phyloP scores from a whole-genome alignment of 768 basidiomycete species.

The Xerocomus potaroensis region DNA sequence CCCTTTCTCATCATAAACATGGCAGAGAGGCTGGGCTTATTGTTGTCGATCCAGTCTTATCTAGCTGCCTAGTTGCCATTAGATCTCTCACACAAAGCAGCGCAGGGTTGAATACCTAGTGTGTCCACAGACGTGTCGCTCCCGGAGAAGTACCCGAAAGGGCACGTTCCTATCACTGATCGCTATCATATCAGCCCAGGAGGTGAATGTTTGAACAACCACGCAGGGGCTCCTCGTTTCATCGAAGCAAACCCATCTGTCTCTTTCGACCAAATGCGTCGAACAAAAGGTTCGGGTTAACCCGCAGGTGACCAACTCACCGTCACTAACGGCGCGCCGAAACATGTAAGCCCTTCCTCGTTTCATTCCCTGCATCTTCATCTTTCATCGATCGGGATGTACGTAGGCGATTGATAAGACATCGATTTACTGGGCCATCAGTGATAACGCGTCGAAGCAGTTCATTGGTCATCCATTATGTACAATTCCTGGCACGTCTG shows the following conservation, averaged over 20 bases:
- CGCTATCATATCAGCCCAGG: too few relatives aligned
- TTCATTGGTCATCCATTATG: not conserved
- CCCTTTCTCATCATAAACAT: too few relatives aligned
- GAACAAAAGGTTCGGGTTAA: conserved; percentile 2
- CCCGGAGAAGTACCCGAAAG: not conserved
- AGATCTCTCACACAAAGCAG: too few relatives aligned
- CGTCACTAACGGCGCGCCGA: conserved; percentile 8
- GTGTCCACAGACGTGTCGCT: not conserved
- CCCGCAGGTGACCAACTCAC: not conserved
- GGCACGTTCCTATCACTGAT: not conserved
- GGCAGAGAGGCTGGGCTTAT: too few relatives aligned
- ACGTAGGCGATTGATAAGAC: conserved; percentile 11
- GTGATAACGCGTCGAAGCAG: conserved; percentile 1
- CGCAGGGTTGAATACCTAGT: too few relatives aligned
- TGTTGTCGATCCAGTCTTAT: too few relatives aligned
- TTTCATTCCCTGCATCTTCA: not conserved
- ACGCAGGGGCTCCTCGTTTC: not conserved
- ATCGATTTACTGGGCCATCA: conserved; percentile 14
- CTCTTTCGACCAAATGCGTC: conserved; percentile 1
- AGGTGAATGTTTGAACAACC: too few relatives aligned
- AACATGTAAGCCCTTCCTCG: not conserved
- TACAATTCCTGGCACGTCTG: not conserved
- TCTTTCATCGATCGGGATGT: not conserved
- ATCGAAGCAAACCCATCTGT: conserved; percentile 7
- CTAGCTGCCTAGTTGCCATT: too few relatives aligned